Base-by-base conservation (phyloP, 1,139 yeast species). In the Pichia sp. region DNA sequence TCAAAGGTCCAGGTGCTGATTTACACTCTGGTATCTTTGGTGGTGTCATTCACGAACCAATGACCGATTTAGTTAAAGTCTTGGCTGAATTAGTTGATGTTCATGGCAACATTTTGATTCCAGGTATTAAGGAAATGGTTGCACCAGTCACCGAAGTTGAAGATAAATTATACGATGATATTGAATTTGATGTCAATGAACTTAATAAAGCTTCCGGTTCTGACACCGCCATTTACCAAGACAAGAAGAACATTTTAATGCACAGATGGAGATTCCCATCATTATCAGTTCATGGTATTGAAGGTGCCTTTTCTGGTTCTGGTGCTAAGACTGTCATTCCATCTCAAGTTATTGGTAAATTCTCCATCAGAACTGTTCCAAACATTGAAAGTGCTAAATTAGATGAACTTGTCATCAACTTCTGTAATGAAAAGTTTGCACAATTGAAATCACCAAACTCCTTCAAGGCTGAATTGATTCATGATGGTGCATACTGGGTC, bases 201-300 rank as follows among this genome's bases (percentile, higher is more conserved):
- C 77, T 92, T 63, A 86, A 90, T 63, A 80, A 79, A 37, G 95
- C 97, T 42, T 71, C 92, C 36, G 97, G 97, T 44, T 82, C 96
- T 27, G 64, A 85, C 53, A 88, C 97, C 39, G 78, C 88, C 37
- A 72, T 90, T 51, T 83, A 83, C 67, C 74, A 79, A 52, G 75
- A 75, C 62, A 86, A 87, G 66, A 81, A 86, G 68, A 84, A 81
- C 50, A 84, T 90, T 54, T 77, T 92, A 61, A 92, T 88, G 83
- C 97, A 92, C 67, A 83, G 98, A 75, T 92, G 98, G 98, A 83
- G 98, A 75, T 87, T 73, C 69, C 97, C 99, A 49, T 88, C 98
- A 26, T 74, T 92, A 60, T 88, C 97, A 5, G 68, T 92, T 53
- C 99, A 92, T 67, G 99, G 99, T 56, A 77, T 92, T 50, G 98